Base-by-base conservation (phyloP, 345 rosid species). In the Pseudoturritis turrita region DNA sequence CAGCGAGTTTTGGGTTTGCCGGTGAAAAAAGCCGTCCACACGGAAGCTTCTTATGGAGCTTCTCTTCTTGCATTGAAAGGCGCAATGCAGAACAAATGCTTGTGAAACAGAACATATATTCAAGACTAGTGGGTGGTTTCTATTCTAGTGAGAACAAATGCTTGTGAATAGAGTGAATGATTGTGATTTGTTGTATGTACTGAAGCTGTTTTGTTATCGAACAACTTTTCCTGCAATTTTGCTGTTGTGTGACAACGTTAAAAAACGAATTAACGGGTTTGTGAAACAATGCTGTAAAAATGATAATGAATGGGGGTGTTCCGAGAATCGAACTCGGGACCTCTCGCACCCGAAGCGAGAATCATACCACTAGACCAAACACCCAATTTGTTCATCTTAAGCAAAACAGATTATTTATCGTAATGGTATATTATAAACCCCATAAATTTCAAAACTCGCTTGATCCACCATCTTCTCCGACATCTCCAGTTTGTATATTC, bases 11-110 rank as follows among this genome's bases (percentile, higher is more conserved):
- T 91, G 0, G 89, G 95, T 23, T 80, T 89, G 72, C 91, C 93
- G 0, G 93, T 89, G 70, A 77, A 80, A n/a, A 79, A 77, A 46
- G 97, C 95, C 22, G 21, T 56, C 58, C 91, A 89, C 51, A 94
- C 91, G 0, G 98, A 94, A 83, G 97, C 96, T 73, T 91, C 97
- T 8, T 91, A 81, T 70, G 97, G 98, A 68, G 93, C 98, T 74
- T 96, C 96, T 18, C 79, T 94, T 46, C 73, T 94, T 63, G 97
- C 95, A 31, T 29, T 90, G 73, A 88, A 87, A 73, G 95, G 92
- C 8, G 83, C 79, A 40, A 68, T 71, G 72, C 53, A 40, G 17
- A 75, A 37, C 31, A 43, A 6, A 3, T 17, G 17, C 1, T 51
- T 67, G 31, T 67, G 39, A 74, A 52, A 46, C 47, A 63, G 7